Evolutionary conservation across 345 rosid genomes (phyloP).

Genomic region (Streptanthus diversifolius): DNA sequence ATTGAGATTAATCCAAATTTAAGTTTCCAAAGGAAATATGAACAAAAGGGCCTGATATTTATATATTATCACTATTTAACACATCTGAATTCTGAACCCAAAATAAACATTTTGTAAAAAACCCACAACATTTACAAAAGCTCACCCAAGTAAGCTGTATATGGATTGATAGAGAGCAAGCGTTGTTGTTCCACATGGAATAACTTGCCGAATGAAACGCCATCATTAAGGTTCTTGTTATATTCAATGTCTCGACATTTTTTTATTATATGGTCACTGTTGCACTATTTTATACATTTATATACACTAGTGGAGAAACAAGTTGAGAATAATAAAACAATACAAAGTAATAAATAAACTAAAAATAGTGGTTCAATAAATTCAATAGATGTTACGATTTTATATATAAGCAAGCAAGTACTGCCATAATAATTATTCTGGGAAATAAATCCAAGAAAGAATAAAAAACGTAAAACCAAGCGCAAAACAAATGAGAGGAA

Average conservation of each 20-base stretch:
- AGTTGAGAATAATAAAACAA: not conserved
- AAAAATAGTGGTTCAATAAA: not conserved
- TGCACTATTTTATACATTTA: not conserved
- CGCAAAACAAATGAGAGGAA: constrained; percentile 21
- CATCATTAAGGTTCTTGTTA: not conserved
- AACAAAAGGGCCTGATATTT: no score
- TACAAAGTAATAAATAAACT: not conserved
- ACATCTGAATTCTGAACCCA: no score
- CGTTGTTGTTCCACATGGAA: not conserved
- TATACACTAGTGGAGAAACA: constrained; percentile 12
- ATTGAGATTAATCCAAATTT: no score
- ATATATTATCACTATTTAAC: no score
- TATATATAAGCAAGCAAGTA: not conserved
- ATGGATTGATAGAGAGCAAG: not conserved
- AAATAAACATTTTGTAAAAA: not conserved
- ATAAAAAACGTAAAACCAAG: not conserved
- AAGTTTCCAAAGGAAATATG: no score
- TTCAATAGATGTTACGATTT: no score
- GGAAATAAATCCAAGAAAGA: not conserved
- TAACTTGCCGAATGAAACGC: not conserved
- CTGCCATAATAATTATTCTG: not conserved
- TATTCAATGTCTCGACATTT: not conserved
- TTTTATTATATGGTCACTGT: not conserved
- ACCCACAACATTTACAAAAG: not conserved
- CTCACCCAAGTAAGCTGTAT: not conserved